Base-by-base conservation (phyloP, 2,329 filamentous ascomycete genomes). In the Parastagonospora nodorum region DNA sequence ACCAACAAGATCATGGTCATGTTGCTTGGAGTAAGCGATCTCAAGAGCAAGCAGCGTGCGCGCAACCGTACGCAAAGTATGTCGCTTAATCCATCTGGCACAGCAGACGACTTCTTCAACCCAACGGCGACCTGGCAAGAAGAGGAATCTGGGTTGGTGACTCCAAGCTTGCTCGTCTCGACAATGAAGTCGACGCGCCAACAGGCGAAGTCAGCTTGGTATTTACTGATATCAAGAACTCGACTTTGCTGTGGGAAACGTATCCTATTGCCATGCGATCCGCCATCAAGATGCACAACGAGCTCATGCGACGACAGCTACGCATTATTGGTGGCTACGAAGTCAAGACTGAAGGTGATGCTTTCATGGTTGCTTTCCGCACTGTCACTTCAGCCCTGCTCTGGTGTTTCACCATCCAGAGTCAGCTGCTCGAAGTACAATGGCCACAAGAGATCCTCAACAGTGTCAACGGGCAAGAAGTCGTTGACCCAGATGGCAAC, bases 151-250 rank as follows among this genome's bases (percentile, higher is more conserved):
- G 51, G 51, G 81, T 84, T n/a, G 85, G 89, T 48, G 92, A 97
- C 71, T 96, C 92, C 19, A 90, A 88, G 47, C 83, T 99, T 47
- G 89, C 90, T 51, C 85, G 93, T 41, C 85, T 97, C 28, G 91
- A 94, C 59, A 87, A 89, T 45, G 93, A 96, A 75, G 92, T 97
- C 42, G 89, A 93, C 54, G 90, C 94, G 10, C 94, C 94, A 0
- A 90, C 87, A 1, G 93, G 93, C 40, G 90, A 96, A 65, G 86
- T 97, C 42, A 89, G 91, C 36, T 91, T 99, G 67, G 92, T 96
- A 42, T 99, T 99, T 72, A 99, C 94, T 0, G 94, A 99, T 77
- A 99, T 99, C 82, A 97, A 97, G 80, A 96, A 93, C 77, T 97
- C 93, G 19, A 99, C 94, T 1, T 86, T 90, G 33, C 80, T 99